Base-by-base conservation (phyloP, 768 basidiomycete genomes). In the Leccinum uliginosum region DNA sequence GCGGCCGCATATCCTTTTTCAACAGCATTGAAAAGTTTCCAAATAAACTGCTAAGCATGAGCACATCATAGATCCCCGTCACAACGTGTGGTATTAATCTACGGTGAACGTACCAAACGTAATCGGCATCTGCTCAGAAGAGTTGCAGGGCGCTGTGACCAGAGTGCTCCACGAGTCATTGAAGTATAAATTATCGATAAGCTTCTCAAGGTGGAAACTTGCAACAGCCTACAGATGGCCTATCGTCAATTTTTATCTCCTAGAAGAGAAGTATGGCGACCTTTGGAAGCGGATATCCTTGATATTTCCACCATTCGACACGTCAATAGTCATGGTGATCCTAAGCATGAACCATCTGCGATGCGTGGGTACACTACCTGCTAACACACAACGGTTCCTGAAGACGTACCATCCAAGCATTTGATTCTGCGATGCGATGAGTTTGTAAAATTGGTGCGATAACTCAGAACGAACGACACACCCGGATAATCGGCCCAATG, bases 241-340 rank as follows among this genome's bases (percentile, higher is more conserved):
- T 3, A 48, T 24, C 11, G 15, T 51, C 10, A 56, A 27, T 35
- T 5, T 26, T 30, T 19, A 19, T 49, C 29, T 26, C 19, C 19
- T 48, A 53, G 12, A 50, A 6, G 30, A 24, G 10, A 10, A 38
- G 2, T 1, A 44, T 27, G 1, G 3, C 38, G 51, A 83, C 87
- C 77, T 90, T 91, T 15, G 89, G 61, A 12, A 91, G 75, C 0
- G 89, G 88, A 79, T 83, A 91, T 4, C 88, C 88, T 73, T 89
- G 87, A 4, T 76, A 59, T 59, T 79, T 80, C 80, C 82, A 89
- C 88, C 88, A 91, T 3, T 73, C 68, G 5, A 84, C 67, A 57
- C 83, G 53, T 83, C 81, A 6, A 65, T 83, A 80, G 61, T 90
- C 88, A 64, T 87, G 89, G 64, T 90, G 86, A 65, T 91, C 88